Base-by-base conservation (phyloP, 768 basidiomycete genomes). In the Lyophyllum decastes region DNA sequence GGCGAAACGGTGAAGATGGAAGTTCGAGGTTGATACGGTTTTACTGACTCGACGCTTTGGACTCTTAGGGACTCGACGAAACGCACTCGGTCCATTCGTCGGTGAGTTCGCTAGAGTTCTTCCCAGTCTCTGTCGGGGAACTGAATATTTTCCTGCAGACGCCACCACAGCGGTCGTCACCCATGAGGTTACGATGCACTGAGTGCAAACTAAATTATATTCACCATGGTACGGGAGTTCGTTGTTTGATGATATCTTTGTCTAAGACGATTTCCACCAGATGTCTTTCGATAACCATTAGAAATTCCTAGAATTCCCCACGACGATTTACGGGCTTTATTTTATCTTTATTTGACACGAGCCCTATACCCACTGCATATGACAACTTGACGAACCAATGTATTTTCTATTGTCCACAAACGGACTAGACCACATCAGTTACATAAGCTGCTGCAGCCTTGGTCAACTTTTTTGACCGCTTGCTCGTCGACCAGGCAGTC, bases 401-500 rank as follows among this genome's bases (percentile, higher is more conserved):
- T 59, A 52, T 30, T 34, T 57, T 45, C 47, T 48, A 27, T n/a
- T 14, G 26, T 43, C 44, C 44, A 24, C 17, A 30, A 53, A 19
- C 1, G 41, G 52, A 30, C 43, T 49, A 47, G 47, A 5, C 26
- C 16, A 48, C 49, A 57, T 54, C 51, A 55, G 55, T 64, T 66
- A 64, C 54, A 58, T 66, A 64, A 64, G 62, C 61, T 10, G 16
- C 43, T 53, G 21, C 30, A 35, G 26, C 40, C 16, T 41, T n/a
- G n/a, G 46, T 22, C 38, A 60, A 60, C 47, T 66, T 68, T 62
- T 62, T 59, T 55, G 45, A 30, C 26, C 12, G 25, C 51, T 25
- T 24, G 25, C 54, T 59, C 64, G 62, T 67, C 61, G 57, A 64
- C 59, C 63, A 66, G 68, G 68, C 68, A 58, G 68, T 66, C 64